phyloP scores from a whole-genome alignment of 495 filamentous ascomycete species.

The Xylaria venustula region DNA sequence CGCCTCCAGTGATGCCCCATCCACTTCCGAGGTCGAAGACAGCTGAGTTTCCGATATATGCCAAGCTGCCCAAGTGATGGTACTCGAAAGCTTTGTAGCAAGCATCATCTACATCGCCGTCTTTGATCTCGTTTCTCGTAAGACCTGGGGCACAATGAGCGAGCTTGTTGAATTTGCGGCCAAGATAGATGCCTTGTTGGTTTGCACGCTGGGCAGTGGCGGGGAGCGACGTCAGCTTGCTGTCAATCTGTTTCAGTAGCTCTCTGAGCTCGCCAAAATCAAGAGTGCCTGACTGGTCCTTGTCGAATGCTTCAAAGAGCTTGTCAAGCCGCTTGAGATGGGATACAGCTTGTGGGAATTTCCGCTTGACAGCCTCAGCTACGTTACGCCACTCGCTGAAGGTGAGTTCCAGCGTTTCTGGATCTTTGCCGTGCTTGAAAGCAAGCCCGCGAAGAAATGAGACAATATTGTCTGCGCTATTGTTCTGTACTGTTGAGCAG shows the following conservation, averaged over 20 bases:
- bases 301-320: slow-evolving; percentile 89
- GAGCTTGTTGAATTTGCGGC: slow-evolving; percentile 90
- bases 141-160: slow-evolving; percentile 77
- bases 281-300: slow-evolving; percentile 86
- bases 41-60: slow-evolving; percentile 94
- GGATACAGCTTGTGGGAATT: slow-evolving; percentile 89
- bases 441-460: slow-evolving; percentile 85
- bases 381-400: slow-evolving; percentile 87
- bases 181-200: slow-evolving; percentile 94
- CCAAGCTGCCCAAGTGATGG: slow-evolving; percentile 84
- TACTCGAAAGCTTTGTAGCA: slow-evolving; percentile 97
- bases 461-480: slow-evolving; percentile 81
- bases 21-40: slow-evolving; percentile 83
- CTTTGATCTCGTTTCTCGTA: slow-evolving; percentile 70
- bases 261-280: slow-evolving; percentile 91
- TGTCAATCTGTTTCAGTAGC: slow-evolving; percentile 85
- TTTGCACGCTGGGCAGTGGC: slow-evolving; percentile 96
- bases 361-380: slow-evolving; percentile 75
- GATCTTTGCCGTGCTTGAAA: slow-evolving; percentile 88
- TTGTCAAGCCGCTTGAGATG: slow-evolving; percentile 87
- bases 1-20: slow-evolving; percentile 74
- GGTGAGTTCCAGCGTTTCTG: slow-evolving; percentile 74
- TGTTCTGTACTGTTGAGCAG: slow-evolving; percentile 95
- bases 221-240: slow-evolving; percentile 80
- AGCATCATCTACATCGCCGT: slow-evolving; percentile 89